Conservation (phyloP, 345 rosid genomes). For the Durio zibethinus region DNA sequence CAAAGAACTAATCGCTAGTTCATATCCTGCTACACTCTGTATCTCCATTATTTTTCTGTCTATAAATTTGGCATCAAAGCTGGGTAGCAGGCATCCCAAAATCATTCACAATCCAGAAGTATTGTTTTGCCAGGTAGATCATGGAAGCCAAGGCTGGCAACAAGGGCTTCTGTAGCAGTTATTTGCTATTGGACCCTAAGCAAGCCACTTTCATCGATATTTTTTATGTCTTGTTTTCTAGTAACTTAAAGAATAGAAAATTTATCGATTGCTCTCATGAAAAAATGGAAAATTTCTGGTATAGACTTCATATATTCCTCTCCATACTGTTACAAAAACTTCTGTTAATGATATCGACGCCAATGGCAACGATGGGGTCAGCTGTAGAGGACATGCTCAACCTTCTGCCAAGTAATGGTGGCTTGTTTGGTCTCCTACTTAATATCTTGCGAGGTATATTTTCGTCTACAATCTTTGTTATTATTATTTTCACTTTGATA, state of each 20-base stretch:
- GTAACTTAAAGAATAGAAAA: slow-evolving; percentile 34
- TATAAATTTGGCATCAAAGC: neutral
- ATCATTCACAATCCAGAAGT: neutral
- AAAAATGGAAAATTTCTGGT: slow-evolving; percentile 35
- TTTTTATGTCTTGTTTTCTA: slow-evolving; percentile 37
- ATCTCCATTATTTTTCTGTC: neutral
- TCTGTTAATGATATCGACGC: slow-evolving; percentile 34
- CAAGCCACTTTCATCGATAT: slow-evolving; percentile 44
- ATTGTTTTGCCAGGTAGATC: neutral
- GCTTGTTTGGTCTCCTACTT: slow-evolving; percentile 26
- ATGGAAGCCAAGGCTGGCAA: slow-evolving; percentile 29
- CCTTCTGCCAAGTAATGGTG: slow-evolving; percentile 40
- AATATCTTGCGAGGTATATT: slow-evolving; percentile 32
- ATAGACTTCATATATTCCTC: slow-evolving; percentile 56
- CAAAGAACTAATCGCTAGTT: too few species aligned
- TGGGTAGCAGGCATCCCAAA: neutral
- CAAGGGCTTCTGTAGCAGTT: slow-evolving; percentile 35
- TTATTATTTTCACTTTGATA: neutral
- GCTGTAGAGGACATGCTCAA: slow-evolving; percentile 39
- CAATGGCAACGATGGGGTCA: slow-evolving; percentile 43
- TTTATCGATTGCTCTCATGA: slow-evolving; percentile 41
- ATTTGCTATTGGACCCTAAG: slow-evolving; percentile 55
- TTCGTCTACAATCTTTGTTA: neutral
- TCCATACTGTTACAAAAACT: slow-evolving; percentile 46
- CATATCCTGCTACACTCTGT: too few species aligned